Evolutionary conservation across 495 filamentous ascomycete genomes (phyloP), one percentile per base, ranked within the genome.

Genomic region (Physcia stellaris): DNA sequence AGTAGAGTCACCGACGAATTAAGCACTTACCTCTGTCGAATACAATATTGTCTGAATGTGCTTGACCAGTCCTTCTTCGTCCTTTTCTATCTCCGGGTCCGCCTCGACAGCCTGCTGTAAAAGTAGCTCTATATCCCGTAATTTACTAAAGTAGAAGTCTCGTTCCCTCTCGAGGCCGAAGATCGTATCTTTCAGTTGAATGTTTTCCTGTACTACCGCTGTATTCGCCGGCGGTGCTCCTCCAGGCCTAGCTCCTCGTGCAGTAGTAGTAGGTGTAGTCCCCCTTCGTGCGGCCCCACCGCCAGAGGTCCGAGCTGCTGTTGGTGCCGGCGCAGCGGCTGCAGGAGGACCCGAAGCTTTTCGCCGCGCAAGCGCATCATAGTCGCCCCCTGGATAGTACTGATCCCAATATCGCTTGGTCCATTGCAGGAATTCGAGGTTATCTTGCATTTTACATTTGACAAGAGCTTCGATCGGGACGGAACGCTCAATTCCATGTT

Each of bases 371-470:
- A 93, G 66, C 7, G 90, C 83, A 60, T 98, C 90, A 62, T 98
- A 98, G 46, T 96, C 90, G 37, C 84, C 84, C 32, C 88, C 90
- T 6, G 90, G 86, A 55, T 80, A 98, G 70, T 95, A 86, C 54
- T 94, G 87, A 55, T 98, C 92, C 90, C 90, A 98, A 64, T 85
- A 94, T 46, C 69, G 65, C 73, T 96, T 96, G 37, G 73, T 77
- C 83, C 84, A 98, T 65, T 98, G 90, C 24, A 98, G 74, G 61
- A 96, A 98, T 54, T 95, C 92, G 44, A 98, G 85, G 66, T 98
- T 98, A 58, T 98, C 90, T 64, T 98, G 90, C 84, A 98, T 96
- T 65, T 92, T 93, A 70, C 90, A 98, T 62, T 95, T 96, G 46
- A 86, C 71, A 40, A 98, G 78, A 47, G 72, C 64, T 58, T 94